These are phyloP conservation scores for Microstegium vimineum DNA, from an alignment of 176 grass and related monocot genomes.

Conservation along the genomic window DNA sequence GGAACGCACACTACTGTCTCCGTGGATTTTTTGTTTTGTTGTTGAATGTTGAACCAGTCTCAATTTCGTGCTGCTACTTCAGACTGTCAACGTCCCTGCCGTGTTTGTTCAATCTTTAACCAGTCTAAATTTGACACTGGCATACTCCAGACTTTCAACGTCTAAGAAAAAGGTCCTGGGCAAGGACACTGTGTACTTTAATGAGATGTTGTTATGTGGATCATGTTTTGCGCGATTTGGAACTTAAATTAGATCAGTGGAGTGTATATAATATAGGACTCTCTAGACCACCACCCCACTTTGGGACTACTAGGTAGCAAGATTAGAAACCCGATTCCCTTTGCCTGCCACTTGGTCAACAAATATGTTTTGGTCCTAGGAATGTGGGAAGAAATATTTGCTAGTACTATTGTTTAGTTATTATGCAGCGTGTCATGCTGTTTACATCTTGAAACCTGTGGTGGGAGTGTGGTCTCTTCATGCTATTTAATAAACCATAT, in stretches of 20 bases:
- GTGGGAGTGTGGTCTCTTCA: neutral
- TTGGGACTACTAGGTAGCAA: neutral
- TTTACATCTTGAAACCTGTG: neutral
- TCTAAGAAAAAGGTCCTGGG: neutral
- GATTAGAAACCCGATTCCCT: slow-evolving; percentile 19
- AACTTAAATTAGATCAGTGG: slow-evolving; percentile 12
- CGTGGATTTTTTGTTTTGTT: neutral
- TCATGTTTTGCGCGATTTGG: neutral
- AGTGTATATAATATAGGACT: neutral
- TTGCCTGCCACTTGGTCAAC: neutral
- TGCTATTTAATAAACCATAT: neutral
- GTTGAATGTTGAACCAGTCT: neutral
- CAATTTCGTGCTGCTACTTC: neutral
- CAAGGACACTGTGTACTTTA: neutral
- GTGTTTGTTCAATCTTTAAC: neutral
- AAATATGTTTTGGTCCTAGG: neutral
- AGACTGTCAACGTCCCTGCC: neutral
- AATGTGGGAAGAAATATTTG: neutral
- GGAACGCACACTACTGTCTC: neutral
- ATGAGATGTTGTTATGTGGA: neutral
- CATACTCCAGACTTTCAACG: neutral
- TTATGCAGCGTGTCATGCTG: neutral
- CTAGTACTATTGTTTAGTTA: neutral
- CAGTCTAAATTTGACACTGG: neutral
- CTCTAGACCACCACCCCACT: neutral